A percentile compares a stretch with the other conserved stretches of the same genome.
Evolutionary conservation across 257 asterid species (phyloP).

Genomic region (Capsicum chinense): DNA sequence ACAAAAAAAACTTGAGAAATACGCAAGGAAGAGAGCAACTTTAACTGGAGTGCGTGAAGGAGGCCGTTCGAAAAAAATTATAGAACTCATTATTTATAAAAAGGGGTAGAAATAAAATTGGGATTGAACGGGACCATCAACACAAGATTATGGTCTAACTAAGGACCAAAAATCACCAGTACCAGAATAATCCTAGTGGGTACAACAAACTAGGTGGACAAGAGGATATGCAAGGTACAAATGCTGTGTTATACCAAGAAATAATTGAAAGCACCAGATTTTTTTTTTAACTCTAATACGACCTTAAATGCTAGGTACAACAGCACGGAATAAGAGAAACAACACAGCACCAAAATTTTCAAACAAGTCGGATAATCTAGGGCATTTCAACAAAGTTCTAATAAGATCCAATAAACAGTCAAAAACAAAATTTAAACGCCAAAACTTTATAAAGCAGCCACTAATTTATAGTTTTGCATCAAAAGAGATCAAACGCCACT

Average conservation of each 20-base stretch:
- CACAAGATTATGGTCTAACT: no score
- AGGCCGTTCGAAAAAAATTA: no score
- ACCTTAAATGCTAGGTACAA: background rate
- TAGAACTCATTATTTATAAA: no score
- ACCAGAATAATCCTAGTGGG: no score
- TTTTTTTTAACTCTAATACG: no score
- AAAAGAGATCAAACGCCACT: slow-evolving; percentile 9
- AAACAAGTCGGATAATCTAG: slow-evolving; percentile 3
- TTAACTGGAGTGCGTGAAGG: background rate
- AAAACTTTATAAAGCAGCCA: slow-evolving; percentile 1
- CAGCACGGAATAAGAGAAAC: background rate
- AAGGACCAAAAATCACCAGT: no score
- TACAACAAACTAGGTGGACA: no score
- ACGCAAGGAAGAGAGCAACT: background rate
- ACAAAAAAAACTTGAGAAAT: background rate
- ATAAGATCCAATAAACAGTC: background rate
- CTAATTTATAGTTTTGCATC: slow-evolving; percentile 23
- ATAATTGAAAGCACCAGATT: background rate
- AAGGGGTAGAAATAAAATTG: no score
- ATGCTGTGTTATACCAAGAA: background rate
- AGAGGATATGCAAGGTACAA: no score
- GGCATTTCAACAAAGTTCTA: background rate
- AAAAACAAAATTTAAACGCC: slow-evolving; percentile 26
- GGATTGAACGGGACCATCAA: no score
- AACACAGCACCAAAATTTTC: background rate